Evolutionary conservation across 1,284 basidiomycete species (phyloP), one percentile per base, ranked within the genome.

Genomic region (Sanghuangporus baumii): DNA sequence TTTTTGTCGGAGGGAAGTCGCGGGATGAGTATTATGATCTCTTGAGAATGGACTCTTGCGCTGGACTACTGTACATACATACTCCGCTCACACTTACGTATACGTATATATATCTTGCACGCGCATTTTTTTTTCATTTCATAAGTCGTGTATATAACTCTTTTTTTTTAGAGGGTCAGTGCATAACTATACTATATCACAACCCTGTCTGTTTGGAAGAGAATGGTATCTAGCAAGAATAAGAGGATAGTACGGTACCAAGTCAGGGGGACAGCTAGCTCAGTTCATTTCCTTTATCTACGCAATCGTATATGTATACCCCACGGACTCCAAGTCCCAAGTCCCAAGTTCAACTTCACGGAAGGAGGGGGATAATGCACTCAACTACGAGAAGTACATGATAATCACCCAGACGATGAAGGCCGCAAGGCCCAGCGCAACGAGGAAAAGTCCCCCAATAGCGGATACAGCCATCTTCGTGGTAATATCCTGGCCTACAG

Each of bases 391-490:
- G 43, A 41, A 66, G 40, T 62, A 61, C 23, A 46, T 34, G 38
- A 79, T 26, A 43, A 80, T 61, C 14, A 68, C 62, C 65, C 72
- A 80, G n/a, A 75, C 70, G 11, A 76, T 63, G 11, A 67, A 70
- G 0, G 70, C 57, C 7, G 71, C 72, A 23, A 82, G 41, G 0
- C 67, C 67, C 12, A 79, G 23, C 46, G 87, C 68, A 34, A 71
- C 63, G 51, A 84, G 72, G 14, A 74, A 76, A 14, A 74, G 79
- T 5, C 68, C 76, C 31, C 82, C 73, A 57, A 74, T 72, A 41
- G 69, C 31, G 23, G 74, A 36, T 36, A 77, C 37, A 60, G 74
- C 74, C 66, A 55, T 65, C 20, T 64, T 65, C 47, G 60, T 62
- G 41, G 61, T 61, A 46, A 61, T 65, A 6, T 26, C 26, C n/a